Evolutionary conservation across 768 basidiomycete species (phyloP), one percentile per base, ranked within the genome.

Genomic region (Leccinum variicolor): DNA sequence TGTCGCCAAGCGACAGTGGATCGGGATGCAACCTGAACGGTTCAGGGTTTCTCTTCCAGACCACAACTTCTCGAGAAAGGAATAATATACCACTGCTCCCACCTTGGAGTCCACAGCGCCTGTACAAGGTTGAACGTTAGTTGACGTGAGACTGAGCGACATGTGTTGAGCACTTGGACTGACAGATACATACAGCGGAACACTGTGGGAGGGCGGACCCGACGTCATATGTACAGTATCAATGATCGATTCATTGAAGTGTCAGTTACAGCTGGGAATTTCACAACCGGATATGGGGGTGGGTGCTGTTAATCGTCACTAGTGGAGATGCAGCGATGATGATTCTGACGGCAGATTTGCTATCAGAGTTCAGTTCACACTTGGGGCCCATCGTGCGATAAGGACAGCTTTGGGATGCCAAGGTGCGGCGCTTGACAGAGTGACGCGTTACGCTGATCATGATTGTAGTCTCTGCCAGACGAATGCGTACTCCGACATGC

Each of bases 191-290:
- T 26, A 49, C 17, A 23, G 21, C 45, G 45, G 23, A 46, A 23
- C 23, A 31, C 25, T 21, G 50, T 9, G 52, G 15, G 15, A 47
- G 39, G 19, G 19, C 29, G 19, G 19, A 28, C 19, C 31, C 54
- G 54, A 47, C 33, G 47, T 36, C 43, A 45, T 21, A 11, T 33
- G 36, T 25, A 25, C 25, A 25, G 25, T 43, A 34, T 29, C 53
- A 9, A 0, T n/a, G 15, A n/a, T 17, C 8, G 41, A 43, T 29
- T 11, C 33, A 34, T 39, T 41, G 39, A 41, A 51, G 11, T 33
- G 48, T 50, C 60, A 45, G 47, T 6, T 11, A 52, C 41, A 43
- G 23, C 29, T 62, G 61, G 56, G 46, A 59, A 62, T 43, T 54
- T 45, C 4, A 36, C 25, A 6, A 34, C 45, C 49, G 48, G 48